These are phyloP conservation scores for Corylus heterophylla DNA, from an alignment of 306 rosid species.

Conservation along the genomic window DNA sequence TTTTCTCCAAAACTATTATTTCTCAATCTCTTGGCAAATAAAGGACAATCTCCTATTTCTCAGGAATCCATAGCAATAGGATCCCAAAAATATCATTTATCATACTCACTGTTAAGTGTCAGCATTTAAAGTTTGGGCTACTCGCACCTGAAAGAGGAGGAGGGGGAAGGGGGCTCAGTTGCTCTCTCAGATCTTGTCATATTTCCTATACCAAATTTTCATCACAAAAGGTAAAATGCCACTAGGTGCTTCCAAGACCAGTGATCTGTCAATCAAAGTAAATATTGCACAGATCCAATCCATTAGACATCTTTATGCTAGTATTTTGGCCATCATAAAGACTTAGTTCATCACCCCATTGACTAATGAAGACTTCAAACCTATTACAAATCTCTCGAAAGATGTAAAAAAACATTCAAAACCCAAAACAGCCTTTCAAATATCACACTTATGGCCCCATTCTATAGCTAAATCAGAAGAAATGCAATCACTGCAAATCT, in stretches of 20 bases:
- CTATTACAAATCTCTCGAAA: background rate
- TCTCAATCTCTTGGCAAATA: background rate
- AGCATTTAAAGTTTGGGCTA: background rate
- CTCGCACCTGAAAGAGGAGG: too few relatives aligned
- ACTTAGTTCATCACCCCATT: background rate
- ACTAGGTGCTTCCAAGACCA: background rate
- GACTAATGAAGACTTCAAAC: background rate
- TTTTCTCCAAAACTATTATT: background rate
- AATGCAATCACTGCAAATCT: too few relatives aligned
- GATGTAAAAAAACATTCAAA: too few relatives aligned
- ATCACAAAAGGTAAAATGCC: background rate
- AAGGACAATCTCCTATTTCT: background rate
- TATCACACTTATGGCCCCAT: too few relatives aligned
- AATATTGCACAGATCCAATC: background rate
- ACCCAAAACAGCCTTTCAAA: too few relatives aligned
- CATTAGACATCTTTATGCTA: background rate
- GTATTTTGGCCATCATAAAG: background rate
- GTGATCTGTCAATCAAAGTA: background rate
- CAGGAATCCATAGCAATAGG: background rate
- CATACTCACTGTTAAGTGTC: background rate
- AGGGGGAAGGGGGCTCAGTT: too few relatives aligned
- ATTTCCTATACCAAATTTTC: background rate
- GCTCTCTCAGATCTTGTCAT: background rate
- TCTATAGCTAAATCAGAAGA: too few relatives aligned
- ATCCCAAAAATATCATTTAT: background rate